phyloP scores from a whole-genome alignment of 2,329 filamentous ascomycete genomes.

The Paraphoma sp. region DNA sequence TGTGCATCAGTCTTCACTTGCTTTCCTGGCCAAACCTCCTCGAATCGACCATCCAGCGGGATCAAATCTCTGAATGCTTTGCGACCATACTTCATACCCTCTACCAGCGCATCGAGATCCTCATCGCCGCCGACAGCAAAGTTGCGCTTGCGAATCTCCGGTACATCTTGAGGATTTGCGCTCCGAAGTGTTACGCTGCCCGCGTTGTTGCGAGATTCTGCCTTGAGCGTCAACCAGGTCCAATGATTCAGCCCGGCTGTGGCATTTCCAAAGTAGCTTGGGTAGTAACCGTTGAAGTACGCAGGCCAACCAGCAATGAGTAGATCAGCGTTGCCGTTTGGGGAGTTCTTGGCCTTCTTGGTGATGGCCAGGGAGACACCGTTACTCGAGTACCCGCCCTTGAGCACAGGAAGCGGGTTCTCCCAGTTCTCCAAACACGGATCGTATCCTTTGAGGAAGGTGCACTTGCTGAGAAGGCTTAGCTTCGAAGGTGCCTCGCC shows the following conservation, averaged over 20 bases:
- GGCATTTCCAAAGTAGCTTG: constrained; percentile 57
- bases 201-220: constrained; percentile 65
- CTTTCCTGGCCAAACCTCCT: constrained; percentile 57
- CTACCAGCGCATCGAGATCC: constrained; percentile 60
- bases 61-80: constrained; percentile 47
- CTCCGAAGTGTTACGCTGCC: constrained; percentile 68
- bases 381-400: constrained; percentile 58
- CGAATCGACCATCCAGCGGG: constrained; percentile 54
- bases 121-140: constrained; percentile 35
- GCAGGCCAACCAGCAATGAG: constrained; percentile 62
- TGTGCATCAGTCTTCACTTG: constrained; percentile 52
- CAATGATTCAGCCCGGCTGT: constrained; percentile 54
- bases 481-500: constrained; percentile 50
- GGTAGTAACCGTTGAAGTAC: constrained; percentile 62
- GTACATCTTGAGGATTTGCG: constrained; percentile 66
- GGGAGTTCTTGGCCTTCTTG: constrained; percentile 44
- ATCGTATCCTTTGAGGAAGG: constrained; percentile 47
- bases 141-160: constrained; percentile 56
- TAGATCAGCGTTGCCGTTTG: constrained; percentile 57
- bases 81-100: constrained; percentile 62
- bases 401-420: constrained; percentile 33
- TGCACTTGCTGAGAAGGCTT: constrained; percentile 47
- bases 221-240: constrained; percentile 63
- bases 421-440: constrained; percentile 55
- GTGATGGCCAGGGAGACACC: constrained; percentile 60